Base-by-base conservation (phyloP, 768 basidiomycete genomes). In the Mycena filopes region DNA sequence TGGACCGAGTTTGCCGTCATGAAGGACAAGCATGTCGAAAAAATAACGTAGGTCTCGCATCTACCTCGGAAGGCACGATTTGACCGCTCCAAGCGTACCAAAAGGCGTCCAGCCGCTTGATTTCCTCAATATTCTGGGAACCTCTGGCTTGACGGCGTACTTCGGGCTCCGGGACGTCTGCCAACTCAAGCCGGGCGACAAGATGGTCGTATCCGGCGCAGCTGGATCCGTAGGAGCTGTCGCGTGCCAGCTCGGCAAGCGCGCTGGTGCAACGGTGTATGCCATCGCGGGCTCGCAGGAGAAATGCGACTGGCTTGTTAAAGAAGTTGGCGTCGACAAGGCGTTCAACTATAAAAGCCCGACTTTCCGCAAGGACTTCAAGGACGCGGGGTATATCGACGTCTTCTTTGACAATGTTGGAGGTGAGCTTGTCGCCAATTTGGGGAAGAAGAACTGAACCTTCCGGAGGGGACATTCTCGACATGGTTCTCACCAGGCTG, bases 211-310 rank as follows among this genome's bases (percentile, higher is more conserved):
- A 15, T 94, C 94, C 1, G 96, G 95, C 21, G 96, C 96, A 2
- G 96, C 97, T 11, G 96, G 96, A 12, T 89, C 95, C 1, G 93
- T 94, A 12, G 94, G 95, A n/a, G 86, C 89, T 12, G 76, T 94
- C 60, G 92, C 83, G 15, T 95, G 94, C 77, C 95, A 96, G 69
- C 82, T 96, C 21, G 95, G 92, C 48, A 94, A 94, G 76, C 82
- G 86, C 29, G 79, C 83, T 13, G 94, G 91, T 60, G 93, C 92
- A 50, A 90, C 85, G 59, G 96, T 98, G 48, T 88, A 94, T 65
- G 97, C 89, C 13, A 93, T 98, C 71, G 95, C 95, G 0, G 96
- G 97, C 26, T 87, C 88, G 0, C 73, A 82, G 9, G 93, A 94
- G 21, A 99, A 99, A 75, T 93, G 93, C 73, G 80, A 83, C 7